Evolutionary conservation across 2,329 filamentous ascomycete genomes (phyloP), one percentile per base, ranked within the genome.

Genomic region (Capronia epimyces): DNA sequence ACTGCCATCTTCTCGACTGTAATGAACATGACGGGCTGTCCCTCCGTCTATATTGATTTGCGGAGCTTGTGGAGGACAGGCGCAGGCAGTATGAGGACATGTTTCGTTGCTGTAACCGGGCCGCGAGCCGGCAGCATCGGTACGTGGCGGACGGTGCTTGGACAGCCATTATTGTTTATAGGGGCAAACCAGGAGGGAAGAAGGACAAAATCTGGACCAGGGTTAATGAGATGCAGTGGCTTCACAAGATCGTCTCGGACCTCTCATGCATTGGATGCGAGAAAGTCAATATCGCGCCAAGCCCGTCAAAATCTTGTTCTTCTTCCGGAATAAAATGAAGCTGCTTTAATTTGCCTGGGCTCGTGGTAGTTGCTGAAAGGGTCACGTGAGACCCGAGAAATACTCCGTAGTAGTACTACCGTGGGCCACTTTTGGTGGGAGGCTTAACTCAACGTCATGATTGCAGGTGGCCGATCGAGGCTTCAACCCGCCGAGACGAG

Each of bases 1-100:
- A 91, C 72, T 93, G 87, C 86, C 88, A 90, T 80, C 93, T 83
- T 74, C 86, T 82, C 67, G 81, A 62, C 57, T 39, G 29, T 44
- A n/a, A 29, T 36, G 47, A 46, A 29, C 27, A 16, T 32, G 53
- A 51, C 45, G 50, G 45, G 39, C 44, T 51, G 63, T 67, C 61
- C 55, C 60, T 54, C 67, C 58, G 48, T 50, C 52, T 64, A 58
- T 65, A 65, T 59, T 66, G 65, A 61, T 65, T 62, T 56, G 67
- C 67, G 66, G 69, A 64, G 58, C 60, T 67, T 61, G 57, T 65
- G 64, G 62, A 69, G 63, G 64, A 67, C 64, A 67, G 69, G 62
- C 62, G 69, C 65, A 63, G 64, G 63, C 57, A 66, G 60, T 63
- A 58, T 15, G 59, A 60, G 21, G 60, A 61, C 36, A 61, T 51